These are phyloP conservation scores for Colletotrichum nymphaeae DNA, from an alignment of 2,329 filamentous ascomycete species.

Conservation along the genomic window DNA sequence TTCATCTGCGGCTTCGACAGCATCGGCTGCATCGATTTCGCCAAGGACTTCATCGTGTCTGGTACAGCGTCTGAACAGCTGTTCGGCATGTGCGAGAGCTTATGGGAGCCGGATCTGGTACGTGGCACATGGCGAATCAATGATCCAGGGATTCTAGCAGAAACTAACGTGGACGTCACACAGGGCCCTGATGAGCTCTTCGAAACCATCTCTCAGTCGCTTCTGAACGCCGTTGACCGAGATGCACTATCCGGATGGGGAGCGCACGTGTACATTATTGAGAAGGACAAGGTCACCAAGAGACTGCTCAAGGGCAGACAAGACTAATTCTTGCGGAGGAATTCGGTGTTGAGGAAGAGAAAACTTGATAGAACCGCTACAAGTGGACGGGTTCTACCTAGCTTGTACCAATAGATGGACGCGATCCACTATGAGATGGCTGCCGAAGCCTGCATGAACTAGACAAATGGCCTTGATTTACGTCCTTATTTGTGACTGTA, in stretches of 20 bases:
- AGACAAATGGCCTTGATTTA: constrained; percentile 32
- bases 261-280: constrained; percentile 98
- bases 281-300: constrained; percentile 99
- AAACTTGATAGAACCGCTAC: constrained; percentile 29
- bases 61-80: constrained; percentile 97
- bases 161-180: constrained; percentile 36
- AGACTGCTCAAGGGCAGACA: constrained; percentile 97
- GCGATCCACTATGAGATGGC: constrained; percentile 33
- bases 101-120: constrained; percentile 98
- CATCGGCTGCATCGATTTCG: constrained; percentile 99
- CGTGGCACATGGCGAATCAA: constrained; percentile 44
- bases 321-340: constrained; percentile 67
- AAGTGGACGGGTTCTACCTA: constrained; percentile 37
- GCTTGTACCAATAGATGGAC: constrained; percentile 51
- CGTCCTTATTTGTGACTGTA: not conserved
- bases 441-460: constrained; percentile 29
- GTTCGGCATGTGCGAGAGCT: constrained; percentile 97
- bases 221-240: constrained; percentile 95
- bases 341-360: not conserved
- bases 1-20: constrained; percentile 99
- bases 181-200: constrained; percentile 94
- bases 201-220: constrained; percentile 96
- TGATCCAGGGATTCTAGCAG: not conserved
- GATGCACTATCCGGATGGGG: constrained; percentile 98
- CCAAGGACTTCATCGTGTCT: constrained; percentile 98